Evolutionary conservation across 441 rosid species (phyloP).

Genomic region (Geranium incanum): DNA sequence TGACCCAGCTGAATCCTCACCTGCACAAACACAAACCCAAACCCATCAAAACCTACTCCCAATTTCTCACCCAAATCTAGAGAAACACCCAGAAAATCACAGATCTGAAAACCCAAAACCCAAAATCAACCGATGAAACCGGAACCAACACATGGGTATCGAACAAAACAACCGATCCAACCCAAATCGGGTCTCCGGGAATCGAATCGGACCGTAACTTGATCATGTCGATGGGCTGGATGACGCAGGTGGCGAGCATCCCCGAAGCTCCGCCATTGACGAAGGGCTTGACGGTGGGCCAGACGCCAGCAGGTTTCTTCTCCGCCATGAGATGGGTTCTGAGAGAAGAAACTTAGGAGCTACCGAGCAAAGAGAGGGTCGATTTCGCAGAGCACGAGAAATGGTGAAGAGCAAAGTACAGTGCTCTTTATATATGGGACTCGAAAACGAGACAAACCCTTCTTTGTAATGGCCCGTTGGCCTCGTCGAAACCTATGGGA

Average conservation of each 20-base stretch:
- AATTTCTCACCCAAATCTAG: neutral
- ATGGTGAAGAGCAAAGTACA: neutral
- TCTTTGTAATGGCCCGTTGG: neutral
- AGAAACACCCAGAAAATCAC: conserved; percentile 18
- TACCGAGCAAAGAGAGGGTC: neutral
- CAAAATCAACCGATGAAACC: neutral
- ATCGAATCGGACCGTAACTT: conserved; percentile 41
- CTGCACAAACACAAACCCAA: conserved; percentile 31
- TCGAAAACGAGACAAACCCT: neutral
- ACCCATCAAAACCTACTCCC: conserved; percentile 16
- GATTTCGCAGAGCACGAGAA: neutral
- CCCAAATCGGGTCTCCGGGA: neutral
- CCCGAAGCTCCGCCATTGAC: conserved; percentile 96
- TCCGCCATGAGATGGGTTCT: conserved; percentile 19
- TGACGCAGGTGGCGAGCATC: conserved; percentile 97
- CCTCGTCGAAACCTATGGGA: neutral
- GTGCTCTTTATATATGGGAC: neutral
- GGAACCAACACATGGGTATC: neutral
- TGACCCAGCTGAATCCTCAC: conserved; percentile 98
- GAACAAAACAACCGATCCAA: neutral
- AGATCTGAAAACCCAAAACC: conserved; percentile 28
- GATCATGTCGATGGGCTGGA: conserved; percentile 94
- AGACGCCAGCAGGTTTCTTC: conserved; percentile 60
- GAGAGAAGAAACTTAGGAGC: neutral
- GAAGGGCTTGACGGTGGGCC: conserved; percentile 83